Percentiles rank a stretch among this genome's conserved stretches.
Evolutionary conservation across 2,329 filamentous ascomycete species (phyloP).

Genomic region (Alternaria gaisen): DNA sequence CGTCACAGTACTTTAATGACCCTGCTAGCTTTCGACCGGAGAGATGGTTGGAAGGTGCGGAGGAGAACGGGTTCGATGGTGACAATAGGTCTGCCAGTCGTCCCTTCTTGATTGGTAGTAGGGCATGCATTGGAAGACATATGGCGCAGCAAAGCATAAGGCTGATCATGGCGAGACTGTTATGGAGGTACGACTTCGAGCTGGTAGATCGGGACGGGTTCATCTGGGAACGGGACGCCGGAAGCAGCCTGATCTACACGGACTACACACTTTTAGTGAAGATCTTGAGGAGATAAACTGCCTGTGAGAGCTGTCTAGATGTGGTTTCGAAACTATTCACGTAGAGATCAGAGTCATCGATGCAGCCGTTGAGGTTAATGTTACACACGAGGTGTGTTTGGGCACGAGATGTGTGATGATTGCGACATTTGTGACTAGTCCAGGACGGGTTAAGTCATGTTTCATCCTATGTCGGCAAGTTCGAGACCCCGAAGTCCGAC

Average conservation of each 20-base stretch:
- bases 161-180: slow-evolving; percentile 2
- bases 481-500: not conserved
- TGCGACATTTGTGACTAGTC: not conserved
- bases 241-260: slow-evolving; percentile 7
- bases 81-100: slow-evolving; percentile 5
- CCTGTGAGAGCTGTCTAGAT: not conserved
- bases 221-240: slow-evolving; percentile 2
- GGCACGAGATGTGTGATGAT: not conserved
- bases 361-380: not conserved
- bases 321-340: not conserved
- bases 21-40: slow-evolving; percentile 1
- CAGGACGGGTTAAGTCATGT: not conserved
- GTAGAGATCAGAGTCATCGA: not conserved
- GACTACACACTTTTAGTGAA: slow-evolving; percentile 2
- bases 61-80: slow-evolving; percentile 3
- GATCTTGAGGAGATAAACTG: not conserved
- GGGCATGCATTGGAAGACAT: slow-evolving; percentile 1
- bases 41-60: slow-evolving; percentile 6
- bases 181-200: slow-evolving; percentile 4
- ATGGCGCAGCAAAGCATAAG: slow-evolving; percentile 9
- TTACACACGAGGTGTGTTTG: not conserved
- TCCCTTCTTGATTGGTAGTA: slow-evolving; percentile 5
- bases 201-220: slow-evolving; percentile 3
- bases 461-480: not conserved
- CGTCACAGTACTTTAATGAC: not conserved